Evolutionary conservation across 495 filamentous ascomycete genomes (phyloP), one percentile per base, ranked within the genome.

Genomic region (Aspergillus olivimuriae): DNA sequence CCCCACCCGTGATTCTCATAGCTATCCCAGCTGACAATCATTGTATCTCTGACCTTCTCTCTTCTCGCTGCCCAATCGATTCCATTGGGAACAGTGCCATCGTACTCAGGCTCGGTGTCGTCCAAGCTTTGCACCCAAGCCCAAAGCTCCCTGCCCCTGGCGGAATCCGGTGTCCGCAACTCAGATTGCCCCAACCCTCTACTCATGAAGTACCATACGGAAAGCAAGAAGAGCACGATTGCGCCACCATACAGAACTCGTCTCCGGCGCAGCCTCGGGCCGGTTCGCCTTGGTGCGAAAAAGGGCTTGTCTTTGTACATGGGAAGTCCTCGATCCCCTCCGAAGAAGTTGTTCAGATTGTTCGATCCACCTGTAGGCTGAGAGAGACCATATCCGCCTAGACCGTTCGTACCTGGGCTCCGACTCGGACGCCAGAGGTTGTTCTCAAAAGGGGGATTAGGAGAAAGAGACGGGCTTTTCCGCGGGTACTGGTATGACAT

Each of bases 291-390:
- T 7, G 70, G 68, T 22, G 61, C 52, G 32, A 72, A 74, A 58
- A 88, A 94, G 18, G 92, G 92, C 57, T 99, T 99, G 65, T 99
- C 92, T 72, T 99, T 99, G 66, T 99, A 99, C 82, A 97, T 85
- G 30, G 92, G 92, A 18, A 99, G 69, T 23, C 81, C 73, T 39
- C 74, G 78, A 34, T 76, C 69, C 20, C 65, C 60, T 18, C 71
- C 69, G 47, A 83, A 80, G 32, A 79, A 70, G 11, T 66, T 68
- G 34, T 68, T 65, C 34, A 79, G 50, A 47, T 71, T 75, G 43
- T 53, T 65, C n/a, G 59, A 44, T 41, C 63, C 65, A 16, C 63
- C 59, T 5, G 68, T 45, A 14, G 56, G 32, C 23, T 60, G 52
- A 3, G 56, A 67, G 19, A 71, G 54, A 20, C 68, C 61, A 56